Evolutionary conservation across 2,329 filamentous ascomycete species (phyloP).

Genomic region (Camillea tinctor): DNA sequence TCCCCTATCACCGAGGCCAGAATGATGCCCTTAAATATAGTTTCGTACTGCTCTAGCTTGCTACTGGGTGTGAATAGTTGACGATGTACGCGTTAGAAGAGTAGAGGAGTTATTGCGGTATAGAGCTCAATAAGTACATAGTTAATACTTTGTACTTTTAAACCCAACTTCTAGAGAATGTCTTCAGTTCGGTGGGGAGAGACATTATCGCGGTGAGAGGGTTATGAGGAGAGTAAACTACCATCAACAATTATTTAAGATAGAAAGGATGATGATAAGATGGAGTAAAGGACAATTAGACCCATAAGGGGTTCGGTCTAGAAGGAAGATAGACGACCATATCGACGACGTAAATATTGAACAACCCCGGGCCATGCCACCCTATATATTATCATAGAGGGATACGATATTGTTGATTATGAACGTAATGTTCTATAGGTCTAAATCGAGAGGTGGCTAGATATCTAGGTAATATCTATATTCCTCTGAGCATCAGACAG

Average conservation of each 20-base stretch:
- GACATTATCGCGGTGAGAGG: no score
- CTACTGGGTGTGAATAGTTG: constrained; percentile 8
- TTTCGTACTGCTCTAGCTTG: constrained; percentile 15
- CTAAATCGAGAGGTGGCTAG: constrained; percentile 13
- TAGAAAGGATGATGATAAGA: not conserved
- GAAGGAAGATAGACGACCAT: not conserved
- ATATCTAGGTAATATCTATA: not conserved
- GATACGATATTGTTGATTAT: no score
- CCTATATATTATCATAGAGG: no score
- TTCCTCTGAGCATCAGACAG: no score
- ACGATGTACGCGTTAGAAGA: constrained; percentile 15
- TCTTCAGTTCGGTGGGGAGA: not conserved
- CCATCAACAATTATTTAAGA: not conserved
- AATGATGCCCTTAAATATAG: constrained; percentile 16
- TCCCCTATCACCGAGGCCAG: constrained; percentile 11
- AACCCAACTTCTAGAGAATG: not conserved
- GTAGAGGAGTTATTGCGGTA: constrained; percentile 47
- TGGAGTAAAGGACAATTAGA: not conserved
- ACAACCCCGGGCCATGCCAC: no score
- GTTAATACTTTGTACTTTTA: constrained; percentile 54
- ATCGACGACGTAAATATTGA: not conserved
- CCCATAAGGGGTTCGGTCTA: not conserved
- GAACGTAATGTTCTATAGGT: not conserved
- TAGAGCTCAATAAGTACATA: constrained; percentile 73
- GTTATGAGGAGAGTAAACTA: not conserved